phyloP scores from a whole-genome alignment of 2,329 filamentous ascomycete genomes.

The Lachnum nothofagi region DNA sequence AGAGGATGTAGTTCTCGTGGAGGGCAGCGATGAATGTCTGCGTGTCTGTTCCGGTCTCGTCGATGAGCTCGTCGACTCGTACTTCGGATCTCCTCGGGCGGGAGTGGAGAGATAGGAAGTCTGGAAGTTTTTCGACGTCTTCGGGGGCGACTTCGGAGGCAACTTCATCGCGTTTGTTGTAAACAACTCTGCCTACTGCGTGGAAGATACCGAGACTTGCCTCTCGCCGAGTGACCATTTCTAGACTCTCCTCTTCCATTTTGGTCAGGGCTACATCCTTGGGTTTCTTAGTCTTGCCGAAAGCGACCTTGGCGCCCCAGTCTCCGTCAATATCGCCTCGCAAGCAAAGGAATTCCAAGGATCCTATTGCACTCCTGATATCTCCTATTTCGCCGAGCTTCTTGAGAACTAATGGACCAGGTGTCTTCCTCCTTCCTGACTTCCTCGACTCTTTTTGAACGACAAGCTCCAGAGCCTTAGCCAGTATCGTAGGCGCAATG shows the following conservation, averaged over 20 bases:
- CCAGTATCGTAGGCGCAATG: conserved; percentile 78
- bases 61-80: conserved; percentile 69
- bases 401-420: conserved; percentile 73
- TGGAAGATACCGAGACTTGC: conserved; percentile 92
- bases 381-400: conserved; percentile 82
- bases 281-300: conserved; percentile 59
- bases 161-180: conserved; percentile 77
- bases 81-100: conserved; percentile 62
- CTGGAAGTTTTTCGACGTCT: conserved; percentile 52
- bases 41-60: conserved; percentile 88
- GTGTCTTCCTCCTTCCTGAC: conserved; percentile 69
- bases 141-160: conserved; percentile 37
- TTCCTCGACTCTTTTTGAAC: conserved; percentile 79
- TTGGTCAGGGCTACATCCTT: conserved; percentile 62
- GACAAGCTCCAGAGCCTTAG: conserved; percentile 76
- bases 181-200: conserved; percentile 89
- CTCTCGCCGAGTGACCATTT: conserved; percentile 80
- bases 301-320: conserved; percentile 70
- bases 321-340: conserved; percentile 69
- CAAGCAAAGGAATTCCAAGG: conserved; percentile 86
- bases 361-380: conserved; percentile 84
- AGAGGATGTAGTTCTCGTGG: conserved; percentile 89
- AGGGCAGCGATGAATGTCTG: conserved; percentile 84
- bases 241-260: conserved; percentile 73
- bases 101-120: conserved; percentile 51